Percentiles rank a stretch among this genome's conserved stretches.
phyloP scores from a whole-genome alignment of 1,139 yeast species.

The Geotrichum klebahnii region DNA sequence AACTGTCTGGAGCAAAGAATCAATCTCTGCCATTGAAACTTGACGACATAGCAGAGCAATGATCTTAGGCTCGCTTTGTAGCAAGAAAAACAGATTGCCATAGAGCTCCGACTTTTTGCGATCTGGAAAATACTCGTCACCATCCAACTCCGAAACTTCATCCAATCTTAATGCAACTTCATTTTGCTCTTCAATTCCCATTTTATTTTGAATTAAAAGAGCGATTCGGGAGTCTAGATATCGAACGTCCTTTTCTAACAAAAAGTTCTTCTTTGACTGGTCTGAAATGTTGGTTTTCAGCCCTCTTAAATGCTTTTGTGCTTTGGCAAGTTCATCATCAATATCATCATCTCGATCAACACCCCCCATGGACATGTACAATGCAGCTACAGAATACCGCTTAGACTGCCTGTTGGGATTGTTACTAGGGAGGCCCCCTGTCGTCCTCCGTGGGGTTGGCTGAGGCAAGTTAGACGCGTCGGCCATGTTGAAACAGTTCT shows the following conservation, averaged over 20 bases:
- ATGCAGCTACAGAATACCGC: conserved; percentile 40
- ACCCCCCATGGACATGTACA: conserved; percentile 41
- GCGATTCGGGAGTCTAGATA: conserved; percentile 43
- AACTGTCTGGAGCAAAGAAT: conserved; percentile 42
- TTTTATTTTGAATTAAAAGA: conserved; percentile 41
- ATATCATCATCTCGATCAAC: conserved; percentile 41
- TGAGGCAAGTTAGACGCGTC: conserved; percentile 3
- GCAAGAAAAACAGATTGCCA: conserved; percentile 41
- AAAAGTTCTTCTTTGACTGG: conserved; percentile 41
- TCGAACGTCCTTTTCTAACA: conserved; percentile 42
- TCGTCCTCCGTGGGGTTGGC: conserved; percentile 9
- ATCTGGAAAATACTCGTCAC: conserved; percentile 32
- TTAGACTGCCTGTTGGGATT: conserved; percentile 36
- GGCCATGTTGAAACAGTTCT: neutral
- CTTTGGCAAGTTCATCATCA: conserved; percentile 40
- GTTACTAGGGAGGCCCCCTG: neutral
- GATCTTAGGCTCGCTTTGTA: conserved; percentile 43
- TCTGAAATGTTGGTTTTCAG: conserved; percentile 41
- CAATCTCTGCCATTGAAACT: conserved; percentile 42
- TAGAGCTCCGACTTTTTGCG: conserved; percentile 37
- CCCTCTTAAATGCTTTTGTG: conserved; percentile 38
- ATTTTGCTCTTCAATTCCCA: conserved; percentile 41
- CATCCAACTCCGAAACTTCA: conserved; percentile 23
- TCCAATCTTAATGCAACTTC: conserved; percentile 40
- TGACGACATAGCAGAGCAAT: conserved; percentile 40